Evolutionary conservation across 2,329 filamentous ascomycete genomes (phyloP).

Genomic region (Aschersonia sp.): DNA sequence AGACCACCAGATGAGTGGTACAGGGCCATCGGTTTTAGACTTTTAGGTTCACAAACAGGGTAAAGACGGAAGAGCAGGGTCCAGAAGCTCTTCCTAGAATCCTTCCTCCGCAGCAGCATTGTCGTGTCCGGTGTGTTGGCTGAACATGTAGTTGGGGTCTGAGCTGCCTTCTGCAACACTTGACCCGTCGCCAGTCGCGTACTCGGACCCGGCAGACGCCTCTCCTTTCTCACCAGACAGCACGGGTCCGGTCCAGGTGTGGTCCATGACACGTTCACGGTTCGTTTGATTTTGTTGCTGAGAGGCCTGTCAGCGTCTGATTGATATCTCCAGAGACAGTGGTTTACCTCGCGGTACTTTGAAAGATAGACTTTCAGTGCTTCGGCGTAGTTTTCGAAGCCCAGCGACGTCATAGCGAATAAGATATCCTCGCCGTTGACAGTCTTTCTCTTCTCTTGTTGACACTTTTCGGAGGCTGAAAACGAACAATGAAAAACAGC

Average conservation of each 20-base stretch:
- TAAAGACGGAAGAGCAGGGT: too few relatives aligned
- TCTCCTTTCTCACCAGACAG: conserved; percentile 19
- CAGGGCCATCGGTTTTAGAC: background rate
- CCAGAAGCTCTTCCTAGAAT: conserved; percentile 21
- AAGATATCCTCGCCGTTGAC: conserved; percentile 98
- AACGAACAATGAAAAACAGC: background rate
- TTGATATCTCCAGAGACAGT: too few relatives aligned
- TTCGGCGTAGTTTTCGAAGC: conserved; percentile 97
- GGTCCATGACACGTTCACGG: conserved; percentile 22
- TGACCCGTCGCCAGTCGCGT: conserved; percentile 25
- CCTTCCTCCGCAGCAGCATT: conserved; percentile 37
- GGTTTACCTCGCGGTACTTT: conserved; percentile 88
- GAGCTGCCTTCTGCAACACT: conserved; percentile 24
- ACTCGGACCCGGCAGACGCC: conserved; percentile 19
- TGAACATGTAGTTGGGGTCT: conserved; percentile 36
- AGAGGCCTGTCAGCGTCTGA: conserved; percentile 3
- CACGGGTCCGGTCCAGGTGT: conserved; percentile 16
- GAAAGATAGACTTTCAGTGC: conserved; percentile 96
- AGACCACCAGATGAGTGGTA: background rate
- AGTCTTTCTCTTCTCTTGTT: conserved; percentile 98
- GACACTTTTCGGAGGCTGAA: conserved; percentile 92
- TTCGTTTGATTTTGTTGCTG: conserved; percentile 28
- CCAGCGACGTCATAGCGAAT: conserved; percentile 97
- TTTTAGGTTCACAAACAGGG: background rate
- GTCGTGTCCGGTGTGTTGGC: conserved; percentile 41